Percentiles rank a stretch among this genome's conserved stretches.
These are phyloP conservation scores for Linum trigynum DNA, from an alignment of 345 rosid species.

Conservation along the genomic window DNA sequence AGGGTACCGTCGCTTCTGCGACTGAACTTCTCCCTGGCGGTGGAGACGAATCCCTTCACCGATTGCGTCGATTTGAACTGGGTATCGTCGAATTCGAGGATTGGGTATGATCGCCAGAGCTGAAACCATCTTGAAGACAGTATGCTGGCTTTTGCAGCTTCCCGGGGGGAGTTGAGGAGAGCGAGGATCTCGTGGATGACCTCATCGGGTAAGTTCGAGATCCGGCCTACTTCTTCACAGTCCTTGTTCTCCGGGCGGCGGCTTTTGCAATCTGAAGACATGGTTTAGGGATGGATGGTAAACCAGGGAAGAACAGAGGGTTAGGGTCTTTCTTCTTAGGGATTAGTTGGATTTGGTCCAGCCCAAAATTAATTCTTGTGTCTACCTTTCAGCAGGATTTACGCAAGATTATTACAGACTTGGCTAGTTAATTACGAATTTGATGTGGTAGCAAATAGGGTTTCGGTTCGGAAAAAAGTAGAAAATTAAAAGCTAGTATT, in stretches of 20 bases:
- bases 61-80: not conserved
- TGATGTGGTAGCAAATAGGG: too few species aligned
- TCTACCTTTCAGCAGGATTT: too few species aligned
- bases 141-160: not conserved
- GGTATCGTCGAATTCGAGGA: not conserved
- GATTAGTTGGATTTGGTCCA: too few species aligned
- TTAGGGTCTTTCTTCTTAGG: too few species aligned
- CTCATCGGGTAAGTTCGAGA: slow-evolving; percentile 6
- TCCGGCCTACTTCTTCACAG: not conserved
- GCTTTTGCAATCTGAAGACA: not conserved
- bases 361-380: too few species aligned
- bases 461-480: too few species aligned
- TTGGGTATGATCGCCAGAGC: not conserved
- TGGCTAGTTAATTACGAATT: too few species aligned
- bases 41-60: not conserved
- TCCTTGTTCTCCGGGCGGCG: not conserved
- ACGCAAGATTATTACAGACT: too few species aligned
- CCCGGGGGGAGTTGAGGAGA: not conserved
- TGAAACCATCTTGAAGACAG: not conserved
- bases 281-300: too few species aligned
- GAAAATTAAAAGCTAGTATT: too few species aligned
- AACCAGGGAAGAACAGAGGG: too few species aligned
- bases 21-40: not conserved
- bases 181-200: not conserved
- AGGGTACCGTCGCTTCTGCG: too few species aligned